Evolutionary conservation across 257 asterid species (phyloP).

Genomic region (Solanum appendiculatum): DNA sequence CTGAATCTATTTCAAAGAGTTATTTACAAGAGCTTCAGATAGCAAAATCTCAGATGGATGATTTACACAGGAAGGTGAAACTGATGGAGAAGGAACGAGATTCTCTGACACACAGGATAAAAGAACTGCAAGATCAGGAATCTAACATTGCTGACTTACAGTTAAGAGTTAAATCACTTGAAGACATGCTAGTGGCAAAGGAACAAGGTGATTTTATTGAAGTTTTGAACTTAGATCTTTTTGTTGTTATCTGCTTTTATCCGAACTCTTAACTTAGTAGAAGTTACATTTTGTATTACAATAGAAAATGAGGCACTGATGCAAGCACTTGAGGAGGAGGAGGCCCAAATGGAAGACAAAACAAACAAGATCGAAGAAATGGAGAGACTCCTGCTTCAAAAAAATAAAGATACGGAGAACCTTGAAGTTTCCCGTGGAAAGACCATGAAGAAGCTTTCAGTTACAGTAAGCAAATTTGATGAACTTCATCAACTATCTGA

Average conservation of each 20-base stretch:
- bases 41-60: conserved; percentile 33
- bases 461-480: conserved; percentile 88
- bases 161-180: conserved; percentile 50
- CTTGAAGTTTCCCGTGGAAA: conserved; percentile 84
- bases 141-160: conserved; percentile 32
- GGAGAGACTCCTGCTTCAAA: conserved; percentile 59
- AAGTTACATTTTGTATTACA: neutral
- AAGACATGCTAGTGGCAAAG: conserved; percentile 63
- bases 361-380: conserved; percentile 44
- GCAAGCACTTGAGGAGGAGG: conserved; percentile 96
- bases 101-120: conserved; percentile 39
- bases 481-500: conserved; percentile 82
- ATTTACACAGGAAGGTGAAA: conserved; percentile 40
- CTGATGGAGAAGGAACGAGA: conserved; percentile 47
- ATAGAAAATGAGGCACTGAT: conserved; percentile 73
- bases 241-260: neutral
- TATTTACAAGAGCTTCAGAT: conserved; percentile 62
- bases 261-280: conserved; percentile 2
- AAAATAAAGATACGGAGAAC: conserved; percentile 66
- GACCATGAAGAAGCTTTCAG: conserved; percentile 84
- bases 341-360: conserved; percentile 79
- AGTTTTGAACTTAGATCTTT: conserved; percentile 5
- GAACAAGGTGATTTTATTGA: conserved; percentile 57
- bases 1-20: conserved; percentile 59
- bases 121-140: conserved; percentile 55